A percentile compares a stretch with the other conserved stretches of the same genome.
phyloP scores from a whole-genome alignment of 2,329 filamentous ascomycete species.

The Grosmannia huntii region DNA sequence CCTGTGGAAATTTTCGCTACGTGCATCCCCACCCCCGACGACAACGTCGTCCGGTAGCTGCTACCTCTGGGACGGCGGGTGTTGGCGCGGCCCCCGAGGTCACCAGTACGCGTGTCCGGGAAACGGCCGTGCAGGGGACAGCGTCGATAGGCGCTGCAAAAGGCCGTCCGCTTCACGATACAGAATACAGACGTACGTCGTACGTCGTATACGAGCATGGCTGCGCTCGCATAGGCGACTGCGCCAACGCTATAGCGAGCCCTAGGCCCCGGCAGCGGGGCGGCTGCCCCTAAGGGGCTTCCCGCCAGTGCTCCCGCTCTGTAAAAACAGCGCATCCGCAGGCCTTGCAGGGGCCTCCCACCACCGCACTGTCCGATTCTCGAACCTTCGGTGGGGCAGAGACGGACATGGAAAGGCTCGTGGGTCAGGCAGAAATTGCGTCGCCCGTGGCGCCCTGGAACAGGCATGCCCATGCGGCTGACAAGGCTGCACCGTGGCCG shows the following conservation, averaged over 20 bases:
- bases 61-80: background rate
- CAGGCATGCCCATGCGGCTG: background rate
- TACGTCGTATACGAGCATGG: too few species aligned
- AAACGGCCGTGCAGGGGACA: background rate
- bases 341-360: constrained; percentile 1
- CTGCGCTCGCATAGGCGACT: too few species aligned
- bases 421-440: constrained; percentile 6
- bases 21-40: background rate
- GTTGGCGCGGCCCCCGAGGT: background rate
- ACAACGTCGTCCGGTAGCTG: background rate
- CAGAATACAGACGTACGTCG: background rate
- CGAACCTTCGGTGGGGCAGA: constrained; percentile 29
- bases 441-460: background rate
- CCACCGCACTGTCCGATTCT: constrained; percentile 19
- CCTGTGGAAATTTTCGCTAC: background rate
- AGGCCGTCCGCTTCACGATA: background rate
- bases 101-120: background rate
- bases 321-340: background rate
- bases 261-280: constrained; percentile 8
- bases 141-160: background rate
- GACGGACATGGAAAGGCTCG: background rate
- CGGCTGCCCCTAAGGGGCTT: constrained; percentile 4
- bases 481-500: background rate
- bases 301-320: constrained; percentile 2
- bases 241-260: background rate